Evolutionary conservation across 2,329 filamentous ascomycete species (phyloP).

Genomic region (Trichophyton verrucosum): DNA sequence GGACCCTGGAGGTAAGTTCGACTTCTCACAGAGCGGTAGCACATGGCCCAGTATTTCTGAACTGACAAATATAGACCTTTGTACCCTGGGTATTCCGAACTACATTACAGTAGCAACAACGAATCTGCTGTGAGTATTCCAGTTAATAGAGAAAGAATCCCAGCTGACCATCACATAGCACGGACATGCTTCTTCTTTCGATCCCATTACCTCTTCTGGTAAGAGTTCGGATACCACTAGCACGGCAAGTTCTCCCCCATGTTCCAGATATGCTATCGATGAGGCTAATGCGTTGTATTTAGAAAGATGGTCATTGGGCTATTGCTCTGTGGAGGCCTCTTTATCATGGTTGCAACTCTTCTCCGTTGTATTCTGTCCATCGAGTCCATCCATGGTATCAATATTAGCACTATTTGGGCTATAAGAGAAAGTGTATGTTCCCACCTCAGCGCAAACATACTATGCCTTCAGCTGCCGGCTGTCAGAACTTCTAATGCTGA

Average conservation of each 20-base stretch:
- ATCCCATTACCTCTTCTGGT: slow-evolving; percentile 33
- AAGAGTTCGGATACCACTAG: slow-evolving; percentile 28
- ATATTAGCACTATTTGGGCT: slow-evolving; percentile 32
- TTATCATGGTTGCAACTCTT: slow-evolving; percentile 33
- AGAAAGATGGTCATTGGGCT: slow-evolving; percentile 30
- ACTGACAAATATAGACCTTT: slow-evolving; percentile 19
- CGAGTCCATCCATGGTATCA: slow-evolving; percentile 26
- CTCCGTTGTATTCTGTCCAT: slow-evolving; percentile 33
- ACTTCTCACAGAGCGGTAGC: neutral
- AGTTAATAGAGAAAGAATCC: neutral
- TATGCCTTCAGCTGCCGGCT: neutral
- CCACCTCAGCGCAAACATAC: neutral
- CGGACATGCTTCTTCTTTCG: slow-evolving; percentile 29
- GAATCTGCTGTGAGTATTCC: slow-evolving; percentile 25
- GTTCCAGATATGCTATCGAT: neutral
- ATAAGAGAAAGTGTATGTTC: slow-evolving; percentile 31
- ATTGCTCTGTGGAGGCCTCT: slow-evolving; percentile 34
- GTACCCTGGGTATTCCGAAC: slow-evolving; percentile 27
- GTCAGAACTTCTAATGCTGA: neutral
- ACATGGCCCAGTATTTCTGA: neutral
- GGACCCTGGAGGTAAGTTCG: slow-evolving; percentile 27
- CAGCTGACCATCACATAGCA: slow-evolving; percentile 18
- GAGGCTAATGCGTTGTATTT: neutral
- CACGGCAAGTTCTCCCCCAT: slow-evolving; percentile 15
- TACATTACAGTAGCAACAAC: slow-evolving; percentile 28